Percentiles rank a stretch among this genome's conserved stretches.
phyloP scores from a whole-genome alignment of 148 eudicot species.

The Fagopyrum tataricum region DNA sequence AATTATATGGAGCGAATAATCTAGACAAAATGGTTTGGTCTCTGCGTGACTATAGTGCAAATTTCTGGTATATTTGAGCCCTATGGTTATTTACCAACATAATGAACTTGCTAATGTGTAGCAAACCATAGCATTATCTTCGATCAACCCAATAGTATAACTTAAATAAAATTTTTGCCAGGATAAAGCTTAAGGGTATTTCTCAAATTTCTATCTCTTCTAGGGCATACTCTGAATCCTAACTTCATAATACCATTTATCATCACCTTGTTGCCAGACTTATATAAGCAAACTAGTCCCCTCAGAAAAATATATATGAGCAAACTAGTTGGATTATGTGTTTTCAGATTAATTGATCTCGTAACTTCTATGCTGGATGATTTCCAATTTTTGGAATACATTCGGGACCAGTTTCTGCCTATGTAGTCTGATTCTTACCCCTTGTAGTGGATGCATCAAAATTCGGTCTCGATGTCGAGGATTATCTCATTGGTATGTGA shows the following conservation, averaged over 20 bases:
- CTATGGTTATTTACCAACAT: background rate
- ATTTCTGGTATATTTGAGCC: background rate
- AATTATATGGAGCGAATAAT: background rate
- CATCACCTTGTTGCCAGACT: background rate
- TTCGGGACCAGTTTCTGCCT: background rate
- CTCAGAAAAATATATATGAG: too few relatives aligned
- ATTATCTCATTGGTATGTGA: constrained; percentile 17
- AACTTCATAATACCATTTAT: background rate
- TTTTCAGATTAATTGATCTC: background rate
- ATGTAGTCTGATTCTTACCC: background rate
- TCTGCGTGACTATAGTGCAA: background rate
- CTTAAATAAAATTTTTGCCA: too few relatives aligned
- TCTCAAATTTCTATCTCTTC: background rate
- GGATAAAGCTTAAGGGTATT: background rate
- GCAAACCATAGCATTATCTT: background rate
- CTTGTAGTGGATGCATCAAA: constrained; percentile 16
- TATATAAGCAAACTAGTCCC: background rate
- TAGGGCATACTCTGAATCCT: background rate
- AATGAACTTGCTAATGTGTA: background rate
- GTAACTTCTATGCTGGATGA: background rate
- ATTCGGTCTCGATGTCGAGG: constrained; percentile 1
- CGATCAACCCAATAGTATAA: background rate
- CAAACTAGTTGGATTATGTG: background rate
- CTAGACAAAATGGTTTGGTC: background rate
- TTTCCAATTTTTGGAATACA: background rate